Evolutionary conservation across 345 rosid genomes (phyloP).

Genomic region (Camelina sativa): DNA sequence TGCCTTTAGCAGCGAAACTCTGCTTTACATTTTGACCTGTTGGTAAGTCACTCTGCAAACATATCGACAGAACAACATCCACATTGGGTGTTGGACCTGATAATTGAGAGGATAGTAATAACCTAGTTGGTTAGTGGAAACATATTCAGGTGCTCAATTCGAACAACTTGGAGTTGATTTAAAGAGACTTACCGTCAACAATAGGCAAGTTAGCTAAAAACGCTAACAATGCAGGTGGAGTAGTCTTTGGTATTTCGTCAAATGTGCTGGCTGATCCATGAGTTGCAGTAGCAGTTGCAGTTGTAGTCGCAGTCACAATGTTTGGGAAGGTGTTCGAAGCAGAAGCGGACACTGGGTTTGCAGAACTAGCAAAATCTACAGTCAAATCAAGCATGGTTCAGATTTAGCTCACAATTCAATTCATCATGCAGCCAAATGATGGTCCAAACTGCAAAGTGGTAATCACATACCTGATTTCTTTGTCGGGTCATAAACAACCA

Average conservation of each 20-base stretch:
- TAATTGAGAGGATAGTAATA: conserved; percentile 8
- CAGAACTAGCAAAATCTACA: conserved; percentile 50
- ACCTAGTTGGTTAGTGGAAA: conserved; percentile 23
- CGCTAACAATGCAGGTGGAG: conserved; percentile 76
- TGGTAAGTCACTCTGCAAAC: conserved; percentile 79
- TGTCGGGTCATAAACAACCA: conserved; percentile 73
- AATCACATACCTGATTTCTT: conserved; percentile 67
- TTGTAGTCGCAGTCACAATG: conserved; percentile 43
- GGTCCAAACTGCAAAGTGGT: conserved; percentile 10
- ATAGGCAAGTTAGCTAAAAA: conserved; percentile 78
- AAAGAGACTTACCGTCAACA: conserved; percentile 63
- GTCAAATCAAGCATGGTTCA: conserved; percentile 30
- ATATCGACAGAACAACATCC: conserved; percentile 81
- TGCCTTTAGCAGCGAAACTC: conserved; percentile 49
- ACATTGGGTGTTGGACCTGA: conserved; percentile 82
- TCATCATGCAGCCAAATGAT: conserved; percentile 19
- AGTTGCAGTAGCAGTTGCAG: conserved; percentile 25
- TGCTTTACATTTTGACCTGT: conserved; percentile 52
- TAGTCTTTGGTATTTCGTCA: conserved; percentile 76
- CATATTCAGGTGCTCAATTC: conserved; percentile 3
- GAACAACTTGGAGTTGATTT: conserved; percentile 25
- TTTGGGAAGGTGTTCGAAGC: conserved; percentile 51
- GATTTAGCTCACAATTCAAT: conserved; percentile 1
- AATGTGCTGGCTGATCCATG: conserved; percentile 52
- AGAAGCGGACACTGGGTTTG: conserved; percentile 49